Evolutionary conservation across 345 rosid genomes (phyloP).

Genomic region (Kernera saxatilis): DNA sequence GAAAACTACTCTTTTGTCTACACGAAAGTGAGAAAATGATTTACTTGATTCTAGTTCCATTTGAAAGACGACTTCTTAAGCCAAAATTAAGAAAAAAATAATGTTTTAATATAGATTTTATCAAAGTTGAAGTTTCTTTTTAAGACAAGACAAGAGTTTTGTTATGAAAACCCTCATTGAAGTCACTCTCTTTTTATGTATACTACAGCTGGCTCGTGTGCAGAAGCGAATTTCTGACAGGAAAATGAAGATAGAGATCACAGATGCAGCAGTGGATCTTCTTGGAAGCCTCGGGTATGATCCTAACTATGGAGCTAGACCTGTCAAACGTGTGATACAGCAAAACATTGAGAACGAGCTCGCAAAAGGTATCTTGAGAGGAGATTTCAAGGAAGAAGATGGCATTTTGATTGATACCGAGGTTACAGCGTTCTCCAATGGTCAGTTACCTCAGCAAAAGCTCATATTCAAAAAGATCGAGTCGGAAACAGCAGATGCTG

Average conservation of each 20-base stretch:
- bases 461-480: constrained; percentile 56
- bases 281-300: constrained; percentile 90
- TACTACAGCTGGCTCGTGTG: constrained; percentile 76
- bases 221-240: constrained; percentile 83
- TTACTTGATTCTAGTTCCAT: neutral
- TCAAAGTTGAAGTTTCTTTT: neutral
- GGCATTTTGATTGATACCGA: constrained; percentile 61
- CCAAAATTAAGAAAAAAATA: neutral
- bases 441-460: constrained; percentile 83
- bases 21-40: too few relatives aligned
- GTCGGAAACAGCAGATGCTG: constrained; percentile 29
- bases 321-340: constrained; percentile 95
- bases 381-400: constrained; percentile 89
- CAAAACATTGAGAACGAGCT: constrained; percentile 92
- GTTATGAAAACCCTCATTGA: neutral
- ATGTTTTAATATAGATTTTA: neutral
- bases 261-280: constrained; percentile 68
- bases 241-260: constrained; percentile 71
- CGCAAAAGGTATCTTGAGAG: constrained; percentile 91
- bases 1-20: too few relatives aligned
- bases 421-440: constrained; percentile 59
- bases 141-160: neutral
- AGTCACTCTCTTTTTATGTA: neutral
- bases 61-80: neutral
- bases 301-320: constrained; percentile 95